Conservation (phyloP, 768 basidiomycete genomes). For the Boletus vermiculosoides region DNA sequence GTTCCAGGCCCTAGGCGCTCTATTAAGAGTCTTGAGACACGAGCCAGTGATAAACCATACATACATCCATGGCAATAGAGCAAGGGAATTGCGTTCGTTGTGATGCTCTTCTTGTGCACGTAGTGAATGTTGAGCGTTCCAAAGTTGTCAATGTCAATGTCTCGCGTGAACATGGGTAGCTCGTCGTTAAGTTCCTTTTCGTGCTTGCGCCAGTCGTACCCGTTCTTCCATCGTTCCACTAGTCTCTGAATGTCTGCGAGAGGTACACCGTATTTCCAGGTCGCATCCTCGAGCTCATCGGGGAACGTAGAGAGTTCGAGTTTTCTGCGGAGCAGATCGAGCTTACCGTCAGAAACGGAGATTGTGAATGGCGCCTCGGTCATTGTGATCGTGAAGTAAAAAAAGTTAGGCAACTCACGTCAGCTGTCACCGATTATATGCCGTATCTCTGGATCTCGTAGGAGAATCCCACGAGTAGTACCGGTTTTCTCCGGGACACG, state of each 20-base stretch:
- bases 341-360: conserved; percentile 40
- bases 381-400: conserved; percentile 9
- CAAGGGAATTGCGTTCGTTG: conserved; percentile 51
- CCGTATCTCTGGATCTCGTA: neutral
- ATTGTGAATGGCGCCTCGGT: conserved; percentile 48
- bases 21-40: neutral
- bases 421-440: neutral
- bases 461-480: neutral
- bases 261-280: conserved; percentile 52
- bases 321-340: conserved; percentile 44
- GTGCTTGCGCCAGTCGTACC: conserved; percentile 55
- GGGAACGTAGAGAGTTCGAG: conserved; percentile 51
- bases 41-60: conserved; percentile 6
- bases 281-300: conserved; percentile 53
- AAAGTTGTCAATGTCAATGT: conserved; percentile 47
- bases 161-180: conserved; percentile 54
- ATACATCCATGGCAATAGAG: conserved; percentile 62
- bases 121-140: conserved; percentile 56
- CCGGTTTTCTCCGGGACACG: neutral
- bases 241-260: conserved; percentile 49
- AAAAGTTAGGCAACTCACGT: neutral
- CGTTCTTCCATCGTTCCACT: conserved; percentile 47
- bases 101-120: conserved; percentile 50
- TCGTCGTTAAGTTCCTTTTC: conserved; percentile 51
- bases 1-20: conserved; percentile 50